Evolutionary conservation across 768 basidiomycete species (phyloP).

Genomic region (Amanita phalloides): DNA sequence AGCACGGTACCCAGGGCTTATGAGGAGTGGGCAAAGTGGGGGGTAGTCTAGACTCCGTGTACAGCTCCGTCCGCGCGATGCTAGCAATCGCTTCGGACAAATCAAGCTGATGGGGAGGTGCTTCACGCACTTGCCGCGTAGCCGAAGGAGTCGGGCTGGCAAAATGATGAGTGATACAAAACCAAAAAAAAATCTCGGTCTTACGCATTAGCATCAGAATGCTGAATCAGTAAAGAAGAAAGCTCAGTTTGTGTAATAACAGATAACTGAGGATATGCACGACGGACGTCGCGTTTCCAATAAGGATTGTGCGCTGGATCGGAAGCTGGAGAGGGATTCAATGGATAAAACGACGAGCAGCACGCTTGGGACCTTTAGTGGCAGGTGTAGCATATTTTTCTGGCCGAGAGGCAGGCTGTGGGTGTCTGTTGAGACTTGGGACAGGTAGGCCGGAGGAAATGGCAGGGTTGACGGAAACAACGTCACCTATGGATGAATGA

Average conservation of each 20-base stretch:
- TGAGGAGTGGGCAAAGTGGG: conserved; percentile 60
- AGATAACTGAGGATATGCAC: conserved; percentile 86
- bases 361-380: conserved; percentile 54
- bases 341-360: conserved; percentile 1
- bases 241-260: conserved; percentile 80
- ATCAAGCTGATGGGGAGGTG: conserved; percentile 36
- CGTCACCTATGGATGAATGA: conserved; percentile 50
- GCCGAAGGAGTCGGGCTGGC: conserved; percentile 45
- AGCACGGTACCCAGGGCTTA: conserved; percentile 66
- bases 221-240: conserved; percentile 71
- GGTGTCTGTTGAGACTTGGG: conserved; percentile 61
- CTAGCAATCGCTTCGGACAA: conserved; percentile 65
- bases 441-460: conserved; percentile 88
- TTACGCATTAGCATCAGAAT: conserved; percentile 56
- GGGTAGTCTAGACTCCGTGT: conserved; percentile 56
- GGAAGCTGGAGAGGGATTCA: conserved; percentile 39
- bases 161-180: background rate
- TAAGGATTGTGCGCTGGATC: conserved; percentile 87
- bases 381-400: conserved; percentile 84
- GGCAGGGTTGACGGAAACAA: conserved; percentile 75
- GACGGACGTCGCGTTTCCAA: conserved; percentile 92
- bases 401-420: conserved; percentile 80
- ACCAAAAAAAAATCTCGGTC: conserved; percentile 14
- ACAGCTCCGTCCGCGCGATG: conserved; percentile 49
- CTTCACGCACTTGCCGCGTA: conserved; percentile 11